phyloP scores from a whole-genome alignment of 2,329 filamentous ascomycete species.

The Penicillium sp. region DNA sequence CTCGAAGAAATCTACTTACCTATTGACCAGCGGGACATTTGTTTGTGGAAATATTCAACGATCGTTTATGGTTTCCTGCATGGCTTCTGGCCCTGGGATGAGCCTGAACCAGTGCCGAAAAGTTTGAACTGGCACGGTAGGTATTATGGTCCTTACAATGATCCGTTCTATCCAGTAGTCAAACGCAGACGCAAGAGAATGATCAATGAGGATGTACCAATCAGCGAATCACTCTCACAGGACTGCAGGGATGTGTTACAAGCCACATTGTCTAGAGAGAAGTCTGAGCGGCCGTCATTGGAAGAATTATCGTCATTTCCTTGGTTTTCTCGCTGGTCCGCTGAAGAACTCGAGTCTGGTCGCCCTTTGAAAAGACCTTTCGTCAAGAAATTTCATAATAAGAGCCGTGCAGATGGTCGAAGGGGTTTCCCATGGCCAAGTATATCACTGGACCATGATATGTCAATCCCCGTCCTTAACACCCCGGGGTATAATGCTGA shows the following conservation, averaged over 20 bases:
- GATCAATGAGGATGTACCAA: constrained; percentile 20
- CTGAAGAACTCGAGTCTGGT: constrained; percentile 8
- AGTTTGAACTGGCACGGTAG: constrained; percentile 1
- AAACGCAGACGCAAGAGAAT: constrained; percentile 18
- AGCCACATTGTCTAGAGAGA: constrained; percentile 19
- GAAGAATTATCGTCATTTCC: constrained; percentile 19
- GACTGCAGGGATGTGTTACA: constrained; percentile 27
- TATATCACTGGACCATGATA: neutral
- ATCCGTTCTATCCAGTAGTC: neutral
- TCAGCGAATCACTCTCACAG: constrained; percentile 24
- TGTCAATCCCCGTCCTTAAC: neutral
- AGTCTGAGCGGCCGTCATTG: constrained; percentile 18
- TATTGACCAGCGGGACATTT: constrained; percentile 15
- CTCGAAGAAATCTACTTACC: neutral
- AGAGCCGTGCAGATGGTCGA: neutral
- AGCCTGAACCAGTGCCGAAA: constrained; percentile 8
- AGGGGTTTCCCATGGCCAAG: neutral
- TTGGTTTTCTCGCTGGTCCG: constrained; percentile 21
- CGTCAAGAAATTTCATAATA: constrained; percentile 1
- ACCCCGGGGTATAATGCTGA: neutral
- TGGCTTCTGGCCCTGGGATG: constrained; percentile 29
- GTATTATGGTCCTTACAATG: neutral
- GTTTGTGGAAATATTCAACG: constrained; percentile 25
- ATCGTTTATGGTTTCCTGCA: constrained; percentile 27
- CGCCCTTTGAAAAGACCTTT: constrained; percentile 9